Base-by-base conservation (phyloP, 2,329 filamentous ascomycete genomes). In the Alternaria sp. region DNA sequence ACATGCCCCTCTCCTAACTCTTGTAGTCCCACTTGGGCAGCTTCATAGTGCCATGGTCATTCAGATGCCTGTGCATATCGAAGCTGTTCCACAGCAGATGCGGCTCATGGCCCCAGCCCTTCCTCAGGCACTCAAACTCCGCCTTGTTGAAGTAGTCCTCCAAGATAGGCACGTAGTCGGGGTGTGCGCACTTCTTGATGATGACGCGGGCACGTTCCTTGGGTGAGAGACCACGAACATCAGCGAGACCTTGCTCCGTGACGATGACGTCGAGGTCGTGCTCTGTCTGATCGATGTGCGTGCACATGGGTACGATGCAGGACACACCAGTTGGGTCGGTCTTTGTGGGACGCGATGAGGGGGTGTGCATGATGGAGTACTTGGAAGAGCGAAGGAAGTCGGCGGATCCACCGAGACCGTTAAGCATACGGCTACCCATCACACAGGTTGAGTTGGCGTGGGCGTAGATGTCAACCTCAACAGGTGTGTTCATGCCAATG, bases 401-500 rank as follows among this genome's bases (percentile, higher is more conserved):
- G 56, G 92, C 92, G 2, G 89, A 92, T 5, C 92, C 92, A 54
- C 92, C 92, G 7, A 96, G 88, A 11, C 92, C 92, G 83, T 95
- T 95, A 64, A 96, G 86, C 92, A 95, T 96, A 61, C 94, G 90
- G 65, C 87, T 90, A 68, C 94, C 93, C 89, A 96, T 93, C 21
- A 97, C 93, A 76, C 92, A 94, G 58, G 93, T 97, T 65, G 87
- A 90, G 87, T 97, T 97, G 73, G 94, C 94, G 82, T 97, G 93
- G 3, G 93, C 94, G 82, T 97, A 97, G 75, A 97, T 96, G 82
- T 97, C 94, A 15, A 97, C 93, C 82, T 97, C 94, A 50, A 97
- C 92, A 21, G 93, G 93, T 0, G 93, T 97, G 86, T 97, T 97
- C 93, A 97, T 97, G 79, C 92, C 93, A 72, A 97, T 97, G 70